phyloP scores from a whole-genome alignment of 2,329 filamentous ascomycete genomes.

The Saccharata proteae region DNA sequence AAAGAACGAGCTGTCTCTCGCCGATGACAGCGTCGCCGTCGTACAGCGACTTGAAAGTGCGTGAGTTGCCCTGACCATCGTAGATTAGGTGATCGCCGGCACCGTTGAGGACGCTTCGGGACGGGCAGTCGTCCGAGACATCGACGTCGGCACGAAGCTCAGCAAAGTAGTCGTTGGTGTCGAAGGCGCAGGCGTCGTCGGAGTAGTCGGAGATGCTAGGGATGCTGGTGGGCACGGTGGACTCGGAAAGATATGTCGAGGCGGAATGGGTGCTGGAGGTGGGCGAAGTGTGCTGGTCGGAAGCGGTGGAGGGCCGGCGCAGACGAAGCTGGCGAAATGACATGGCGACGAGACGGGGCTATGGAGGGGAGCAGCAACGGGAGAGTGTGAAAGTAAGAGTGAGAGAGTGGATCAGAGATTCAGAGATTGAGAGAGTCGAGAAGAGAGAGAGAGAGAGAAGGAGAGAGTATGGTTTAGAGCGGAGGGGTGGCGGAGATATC shows the following conservation, averaged over 20 bases:
- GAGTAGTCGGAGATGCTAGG: conserved; percentile 4
- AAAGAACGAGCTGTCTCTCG: conserved; percentile 26
- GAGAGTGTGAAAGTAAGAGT: too few species aligned
- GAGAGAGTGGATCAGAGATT: too few species aligned
- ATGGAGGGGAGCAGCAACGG: too few species aligned
- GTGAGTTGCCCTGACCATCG: conserved; percentile 47
- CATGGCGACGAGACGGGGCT: too few species aligned
- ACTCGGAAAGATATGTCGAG: conserved; percentile 3
- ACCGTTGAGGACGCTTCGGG: not conserved
- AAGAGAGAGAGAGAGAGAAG: too few species aligned
- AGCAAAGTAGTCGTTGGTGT: conserved; percentile 22
- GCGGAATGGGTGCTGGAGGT: conserved; percentile 1
- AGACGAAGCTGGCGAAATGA: too few species aligned
- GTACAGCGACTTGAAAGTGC: conserved; percentile 52
- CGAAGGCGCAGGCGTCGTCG: conserved; percentile 9
- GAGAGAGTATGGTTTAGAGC: too few species aligned
- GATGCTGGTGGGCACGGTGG: conserved; percentile 3
- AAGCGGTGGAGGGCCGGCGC: too few species aligned
- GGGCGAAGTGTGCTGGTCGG: too few species aligned
- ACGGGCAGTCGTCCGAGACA: conserved; percentile 7
- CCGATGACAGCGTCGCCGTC: conserved; percentile 31
- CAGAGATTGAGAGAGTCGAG: too few species aligned
- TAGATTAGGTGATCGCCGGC: conserved; percentile 35
- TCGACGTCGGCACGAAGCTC: conserved; percentile 19
- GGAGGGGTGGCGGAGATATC: too few species aligned